Percentiles rank a stretch among this genome's conserved stretches.
These are phyloP conservation scores for Fusarium nelsonii DNA, from an alignment of 2,329 filamentous ascomycete species.

Conservation along the genomic window DNA sequence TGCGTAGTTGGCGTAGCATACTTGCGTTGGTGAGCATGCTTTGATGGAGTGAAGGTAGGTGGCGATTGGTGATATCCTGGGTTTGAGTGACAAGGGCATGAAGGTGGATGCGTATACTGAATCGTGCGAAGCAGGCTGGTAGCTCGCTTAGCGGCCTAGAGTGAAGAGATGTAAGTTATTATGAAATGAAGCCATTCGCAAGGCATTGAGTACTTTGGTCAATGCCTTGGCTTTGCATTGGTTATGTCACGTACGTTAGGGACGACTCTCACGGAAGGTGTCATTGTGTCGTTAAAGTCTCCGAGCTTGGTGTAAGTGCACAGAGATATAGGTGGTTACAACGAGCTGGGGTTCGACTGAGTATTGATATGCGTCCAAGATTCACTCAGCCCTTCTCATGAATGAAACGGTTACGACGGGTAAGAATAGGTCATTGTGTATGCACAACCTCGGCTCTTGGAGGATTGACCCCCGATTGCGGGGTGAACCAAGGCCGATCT, in stretches of 20 bases:
- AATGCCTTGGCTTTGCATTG: not conserved
- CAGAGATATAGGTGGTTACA: not conserved
- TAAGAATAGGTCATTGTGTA: conserved; percentile 26
- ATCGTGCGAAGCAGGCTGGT: conserved; percentile 85
- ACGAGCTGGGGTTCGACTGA: conserved; percentile 2
- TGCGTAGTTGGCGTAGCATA: conserved; percentile 78
- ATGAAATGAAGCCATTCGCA: not conserved
- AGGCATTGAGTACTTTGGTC: not conserved
- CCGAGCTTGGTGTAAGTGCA: conserved; percentile 2
- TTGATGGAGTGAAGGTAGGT: conserved; percentile 66
- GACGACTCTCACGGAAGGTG: conserved; percentile 49
- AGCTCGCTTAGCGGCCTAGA: conserved; percentile 72
- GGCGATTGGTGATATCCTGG: conserved; percentile 79
- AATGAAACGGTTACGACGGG: conserved; percentile 24
- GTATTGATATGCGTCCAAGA: conserved; percentile 4
- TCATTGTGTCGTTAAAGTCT: conserved; percentile 43
- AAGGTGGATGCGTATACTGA: conserved; percentile 88
- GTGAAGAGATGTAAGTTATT: conserved; percentile 5
- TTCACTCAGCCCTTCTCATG: conserved; percentile 10
- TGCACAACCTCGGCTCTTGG: conserved; percentile 41
- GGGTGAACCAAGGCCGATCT: conserved; percentile 35
- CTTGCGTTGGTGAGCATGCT: conserved; percentile 56
- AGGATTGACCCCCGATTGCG: conserved; percentile 40
- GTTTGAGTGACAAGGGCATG: conserved; percentile 93
- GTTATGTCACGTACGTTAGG: conserved; percentile 51